A percentile compares a stretch with the other conserved stretches of the same genome.
Evolutionary conservation across 2,329 filamentous ascomycete genomes (phyloP).

Genomic region (Eutypa lata): DNA sequence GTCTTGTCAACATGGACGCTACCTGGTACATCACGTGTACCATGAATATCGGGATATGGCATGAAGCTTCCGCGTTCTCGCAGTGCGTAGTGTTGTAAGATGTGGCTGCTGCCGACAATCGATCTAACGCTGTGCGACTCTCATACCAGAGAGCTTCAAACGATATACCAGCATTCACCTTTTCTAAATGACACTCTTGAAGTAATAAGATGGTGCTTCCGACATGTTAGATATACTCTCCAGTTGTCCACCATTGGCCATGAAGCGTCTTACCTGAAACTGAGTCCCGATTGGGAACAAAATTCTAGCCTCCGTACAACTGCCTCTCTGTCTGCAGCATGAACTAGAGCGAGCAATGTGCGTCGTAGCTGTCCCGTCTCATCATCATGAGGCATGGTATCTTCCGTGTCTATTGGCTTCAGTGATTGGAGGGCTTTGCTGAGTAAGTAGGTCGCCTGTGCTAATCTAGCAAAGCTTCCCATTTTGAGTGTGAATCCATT

Average conservation of each 20-base stretch:
- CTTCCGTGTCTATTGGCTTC: neutral
- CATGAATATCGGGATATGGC: neutral
- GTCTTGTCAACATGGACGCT: neutral
- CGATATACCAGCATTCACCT: neutral
- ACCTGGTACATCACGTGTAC: neutral
- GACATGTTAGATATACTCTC: neutral
- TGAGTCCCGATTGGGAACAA: neutral
- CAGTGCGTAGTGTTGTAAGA: neutral
- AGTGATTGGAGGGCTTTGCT: neutral
- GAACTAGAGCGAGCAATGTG: neutral
- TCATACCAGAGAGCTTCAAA: neutral
- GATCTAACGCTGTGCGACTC: neutral
- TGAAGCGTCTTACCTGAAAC: neutral
- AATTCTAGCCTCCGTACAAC: neutral
- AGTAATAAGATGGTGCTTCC: neutral
- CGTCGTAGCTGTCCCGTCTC: neutral
- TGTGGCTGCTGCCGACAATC: neutral
- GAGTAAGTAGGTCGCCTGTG: neutral
- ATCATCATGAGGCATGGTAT: neutral
- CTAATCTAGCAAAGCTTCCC: neutral
- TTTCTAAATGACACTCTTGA: neutral
- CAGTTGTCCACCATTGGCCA: neutral
- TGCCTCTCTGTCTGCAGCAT: neutral
- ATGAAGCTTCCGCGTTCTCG: neutral
- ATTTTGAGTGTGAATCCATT: neutral